Evolutionary conservation across 306 rosid species (phyloP).

Genomic region (Abrus pulchellus): DNA sequence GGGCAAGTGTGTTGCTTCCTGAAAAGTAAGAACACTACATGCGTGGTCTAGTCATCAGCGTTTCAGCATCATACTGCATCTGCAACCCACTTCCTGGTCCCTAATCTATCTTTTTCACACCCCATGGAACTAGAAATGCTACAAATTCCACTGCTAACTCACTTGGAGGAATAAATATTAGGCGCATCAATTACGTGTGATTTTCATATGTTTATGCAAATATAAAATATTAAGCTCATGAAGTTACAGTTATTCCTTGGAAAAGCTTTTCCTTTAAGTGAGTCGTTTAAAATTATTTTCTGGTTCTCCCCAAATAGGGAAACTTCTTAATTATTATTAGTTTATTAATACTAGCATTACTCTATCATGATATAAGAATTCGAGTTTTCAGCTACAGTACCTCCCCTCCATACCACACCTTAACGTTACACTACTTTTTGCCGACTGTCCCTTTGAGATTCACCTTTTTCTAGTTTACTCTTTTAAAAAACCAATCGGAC

Average conservation of each 20-base stretch:
- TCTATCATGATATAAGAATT: background rate
- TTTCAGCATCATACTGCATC: constrained; percentile 5
- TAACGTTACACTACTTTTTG: background rate
- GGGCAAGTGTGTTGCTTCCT: constrained; percentile 26
- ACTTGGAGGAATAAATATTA: background rate
- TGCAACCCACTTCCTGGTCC: background rate
- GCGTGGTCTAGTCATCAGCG: constrained; percentile 37
- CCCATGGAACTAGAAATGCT: constrained; percentile 13
- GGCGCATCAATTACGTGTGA: background rate
- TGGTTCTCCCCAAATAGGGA: constrained; percentile 13
- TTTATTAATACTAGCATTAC: background rate
- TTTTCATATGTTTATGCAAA: background rate
- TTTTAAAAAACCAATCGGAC: background rate
- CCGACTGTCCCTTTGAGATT: background rate
- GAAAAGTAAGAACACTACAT: constrained; percentile 27
- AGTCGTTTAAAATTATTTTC: constrained; percentile 14
- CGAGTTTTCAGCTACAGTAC: background rate
- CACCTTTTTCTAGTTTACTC: constrained; percentile 5
- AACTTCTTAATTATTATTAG: background rate
- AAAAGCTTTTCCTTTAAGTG: background rate
- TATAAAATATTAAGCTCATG: constrained; percentile 1
- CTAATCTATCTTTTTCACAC: background rate
- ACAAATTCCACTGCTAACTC: background rate
- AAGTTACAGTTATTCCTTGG: background rate
- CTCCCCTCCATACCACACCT: background rate